phyloP scores from a whole-genome alignment of 129 eudicot genomes.

The Escallonia herrerae region DNA sequence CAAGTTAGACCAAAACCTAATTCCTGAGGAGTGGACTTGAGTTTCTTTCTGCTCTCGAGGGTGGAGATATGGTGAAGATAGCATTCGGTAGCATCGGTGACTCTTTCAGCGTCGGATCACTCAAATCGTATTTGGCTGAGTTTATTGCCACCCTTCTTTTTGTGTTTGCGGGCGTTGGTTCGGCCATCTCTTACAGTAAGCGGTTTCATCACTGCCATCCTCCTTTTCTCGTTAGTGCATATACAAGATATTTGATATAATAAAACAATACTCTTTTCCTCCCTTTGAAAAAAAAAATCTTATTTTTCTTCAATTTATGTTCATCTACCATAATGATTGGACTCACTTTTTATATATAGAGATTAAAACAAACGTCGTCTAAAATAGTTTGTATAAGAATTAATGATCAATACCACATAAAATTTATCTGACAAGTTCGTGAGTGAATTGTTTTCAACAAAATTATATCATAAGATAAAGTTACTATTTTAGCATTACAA shows the following conservation, averaged over 20 bases:
- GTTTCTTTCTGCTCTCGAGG: neutral
- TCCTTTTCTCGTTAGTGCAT: neutral
- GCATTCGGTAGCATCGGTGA: conserved; percentile 43
- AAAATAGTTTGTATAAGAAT: too few relatives aligned
- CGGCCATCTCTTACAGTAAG: conserved; percentile 31
- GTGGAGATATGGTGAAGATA: conserved; percentile 40
- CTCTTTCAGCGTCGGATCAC: conserved; percentile 36
- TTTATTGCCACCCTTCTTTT: conserved; percentile 51
- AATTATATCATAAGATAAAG: too few relatives aligned
- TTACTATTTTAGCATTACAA: neutral
- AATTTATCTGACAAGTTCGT: too few relatives aligned
- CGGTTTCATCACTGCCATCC: conserved; percentile 9
- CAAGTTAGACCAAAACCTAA: conserved; percentile 6
- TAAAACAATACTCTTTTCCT: neutral
- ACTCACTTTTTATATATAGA: too few relatives aligned
- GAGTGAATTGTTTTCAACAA: neutral
- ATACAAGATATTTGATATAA: neutral
- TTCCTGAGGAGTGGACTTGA: neutral
- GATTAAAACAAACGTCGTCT: too few relatives aligned
- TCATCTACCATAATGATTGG: too few relatives aligned
- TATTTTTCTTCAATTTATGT: too few relatives aligned
- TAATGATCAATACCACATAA: too few relatives aligned
- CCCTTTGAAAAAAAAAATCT: too few relatives aligned
- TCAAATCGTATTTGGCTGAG: conserved; percentile 42
- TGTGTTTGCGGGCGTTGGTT: conserved; percentile 53